A percentile compares a stretch with the other conserved stretches of the same genome.
Evolutionary conservation across 2,329 filamentous ascomycete species (phyloP).

Genomic region (Neobulgaria alba): DNA sequence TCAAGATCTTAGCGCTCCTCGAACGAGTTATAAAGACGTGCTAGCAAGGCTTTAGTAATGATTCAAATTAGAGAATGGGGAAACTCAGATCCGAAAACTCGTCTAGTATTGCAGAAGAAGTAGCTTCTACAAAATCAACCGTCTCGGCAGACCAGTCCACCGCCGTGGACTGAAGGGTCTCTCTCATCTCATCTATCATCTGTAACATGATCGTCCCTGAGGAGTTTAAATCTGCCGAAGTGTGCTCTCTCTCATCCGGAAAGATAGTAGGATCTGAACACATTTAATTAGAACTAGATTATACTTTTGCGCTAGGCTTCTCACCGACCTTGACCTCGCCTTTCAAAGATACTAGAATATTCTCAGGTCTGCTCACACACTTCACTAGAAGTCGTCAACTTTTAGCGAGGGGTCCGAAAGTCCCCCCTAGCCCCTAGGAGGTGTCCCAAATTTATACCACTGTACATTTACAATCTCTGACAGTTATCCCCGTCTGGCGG

Average conservation of each 20-base stretch:
- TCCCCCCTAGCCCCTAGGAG: too few relatives aligned
- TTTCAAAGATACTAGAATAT: not conserved
- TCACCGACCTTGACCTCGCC: slow-evolving; percentile 1
- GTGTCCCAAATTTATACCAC: too few relatives aligned
- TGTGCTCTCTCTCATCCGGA: slow-evolving; percentile 2
- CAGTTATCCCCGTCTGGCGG: too few relatives aligned
- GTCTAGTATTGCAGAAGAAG: slow-evolving; percentile 4
- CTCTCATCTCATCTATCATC: slow-evolving; percentile 7
- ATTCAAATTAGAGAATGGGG: slow-evolving; percentile 4
- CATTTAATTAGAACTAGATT: not conserved
- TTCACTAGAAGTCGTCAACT: too few relatives aligned
- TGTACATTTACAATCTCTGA: too few relatives aligned
- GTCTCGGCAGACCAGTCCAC: slow-evolving; percentile 5
- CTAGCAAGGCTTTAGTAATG: slow-evolving; percentile 6
- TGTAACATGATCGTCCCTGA: slow-evolving; percentile 5
- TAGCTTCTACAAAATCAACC: slow-evolving; percentile 7
- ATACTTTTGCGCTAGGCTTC: slow-evolving; percentile 3
- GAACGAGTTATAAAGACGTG: slow-evolving; percentile 7
- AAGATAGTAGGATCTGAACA: not conserved
- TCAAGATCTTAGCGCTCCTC: slow-evolving; percentile 6
- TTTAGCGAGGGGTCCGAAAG: too few relatives aligned
- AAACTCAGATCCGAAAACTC: slow-evolving; percentile 10
- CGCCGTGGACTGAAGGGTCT: slow-evolving; percentile 1
- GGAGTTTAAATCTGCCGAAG: slow-evolving; percentile 5
- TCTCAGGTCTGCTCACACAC: too few relatives aligned